Conservation (phyloP, 2,329 filamentous ascomycete genomes). For the Didymosphaeria variabile region DNA sequence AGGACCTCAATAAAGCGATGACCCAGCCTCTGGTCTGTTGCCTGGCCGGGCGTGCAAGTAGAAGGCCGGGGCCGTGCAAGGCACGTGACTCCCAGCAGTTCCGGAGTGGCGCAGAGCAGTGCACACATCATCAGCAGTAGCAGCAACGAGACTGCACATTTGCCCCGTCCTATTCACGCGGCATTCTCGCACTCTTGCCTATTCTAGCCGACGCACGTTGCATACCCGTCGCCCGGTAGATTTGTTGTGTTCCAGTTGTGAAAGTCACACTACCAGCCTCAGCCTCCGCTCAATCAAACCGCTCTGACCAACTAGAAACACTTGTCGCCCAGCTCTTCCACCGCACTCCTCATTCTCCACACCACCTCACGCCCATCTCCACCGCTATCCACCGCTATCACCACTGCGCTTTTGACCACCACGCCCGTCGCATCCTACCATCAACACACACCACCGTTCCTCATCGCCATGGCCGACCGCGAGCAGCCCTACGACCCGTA, state of each 20-base stretch:
- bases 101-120: conserved; percentile 22
- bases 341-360: conserved; percentile 31
- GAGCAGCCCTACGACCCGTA: conserved; percentile 85
- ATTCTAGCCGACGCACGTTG: conserved; percentile 5
- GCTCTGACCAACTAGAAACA: conserved; percentile 33
- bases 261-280: conserved; percentile 39
- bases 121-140: conserved; percentile 15
- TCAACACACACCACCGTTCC: conserved; percentile 19
- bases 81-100: conserved; percentile 20
- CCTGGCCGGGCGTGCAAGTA: neutral
- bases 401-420: conserved; percentile 19
- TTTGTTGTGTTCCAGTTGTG: conserved; percentile 2
- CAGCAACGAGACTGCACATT: conserved; percentile 17
- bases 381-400: conserved; percentile 30
- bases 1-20: conserved; percentile 14
- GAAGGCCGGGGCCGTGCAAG: neutral
- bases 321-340: conserved; percentile 25
- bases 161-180: conserved; percentile 12
- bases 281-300: conserved; percentile 42
- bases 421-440: conserved; percentile 28
- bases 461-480: conserved; percentile 62
- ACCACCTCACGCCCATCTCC: conserved; percentile 33
- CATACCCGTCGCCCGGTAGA: neutral
- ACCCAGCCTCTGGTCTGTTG: neutral
- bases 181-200: conserved; percentile 15